Base-by-base conservation (phyloP, 805 yeast species). In the Cyberlindnera nakhonratchasimensis region DNA sequence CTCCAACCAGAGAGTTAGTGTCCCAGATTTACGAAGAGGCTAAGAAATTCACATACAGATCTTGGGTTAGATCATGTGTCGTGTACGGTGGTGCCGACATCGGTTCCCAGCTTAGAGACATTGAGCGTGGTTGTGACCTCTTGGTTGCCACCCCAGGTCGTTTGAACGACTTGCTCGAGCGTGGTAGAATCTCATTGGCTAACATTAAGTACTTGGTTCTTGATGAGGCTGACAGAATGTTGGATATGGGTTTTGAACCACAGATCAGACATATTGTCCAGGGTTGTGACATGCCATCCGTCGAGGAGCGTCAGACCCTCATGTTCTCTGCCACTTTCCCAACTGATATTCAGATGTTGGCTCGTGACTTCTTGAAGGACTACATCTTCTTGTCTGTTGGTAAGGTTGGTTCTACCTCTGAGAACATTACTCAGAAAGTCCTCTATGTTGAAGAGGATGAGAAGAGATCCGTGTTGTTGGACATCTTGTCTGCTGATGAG, bases 251-350 rank as follows among this genome's bases (percentile, higher is more conserved):
- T 79, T 93, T 93, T 74, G 99, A 93, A 75, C 97, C 97, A 53
- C 99, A 93, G 77, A 93, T 93, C 65, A 87, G 99, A 79, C 86
- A 89, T 67, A 91, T 93, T 62, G 99, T 93, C 50, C 95, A 91
- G 70, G 95, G 86, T 54, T 90, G 95, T 75, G 98, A 89, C 67
- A 93, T 93, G 99, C 97, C 99, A 50, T 81, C 74, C 52, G 95
- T 86, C 43, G 72, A 77, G 47, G 77, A 84, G 59, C 85, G 99
- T 74, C 99, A 93, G 74, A 93, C 99, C 29, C 80, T 93, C 61
- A 87, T 93, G 96, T 93, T 93, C 72, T 87, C 96, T 29, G 99
- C 99, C 58, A 93, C 99, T 52, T 93, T 93, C 95, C 99, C 99
- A 55, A 80, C 82, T 60, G 97, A 93, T 69, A 93, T 93, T 64